Percentiles rank a stretch among this genome's conserved stretches.
Conservation (phyloP, 345 rosid genomes). For the Cardamine chenopodiifolia region DNA sequence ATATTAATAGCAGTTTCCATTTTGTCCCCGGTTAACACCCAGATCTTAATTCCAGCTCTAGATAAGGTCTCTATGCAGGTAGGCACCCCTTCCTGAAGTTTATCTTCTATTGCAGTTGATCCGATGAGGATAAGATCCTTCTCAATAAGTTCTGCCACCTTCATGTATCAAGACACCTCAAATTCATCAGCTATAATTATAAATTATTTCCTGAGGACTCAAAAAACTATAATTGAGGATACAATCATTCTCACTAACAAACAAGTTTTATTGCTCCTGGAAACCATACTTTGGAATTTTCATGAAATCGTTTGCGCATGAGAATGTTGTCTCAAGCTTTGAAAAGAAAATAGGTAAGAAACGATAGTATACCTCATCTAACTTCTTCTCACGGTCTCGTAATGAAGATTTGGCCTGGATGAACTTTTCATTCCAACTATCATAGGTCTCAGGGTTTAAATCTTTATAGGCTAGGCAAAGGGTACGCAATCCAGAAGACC, state of each 20-base stretch:
- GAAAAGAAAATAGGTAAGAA: constrained; percentile 16
- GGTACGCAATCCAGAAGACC: constrained; percentile 96
- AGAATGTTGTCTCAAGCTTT: constrained; percentile 16
- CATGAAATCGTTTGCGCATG: not conserved
- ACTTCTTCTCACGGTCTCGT: constrained; percentile 93
- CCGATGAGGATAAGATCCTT: constrained; percentile 92
- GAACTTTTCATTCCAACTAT: constrained; percentile 96
- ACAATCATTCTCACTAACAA: constrained; percentile 1
- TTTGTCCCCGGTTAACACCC: constrained; percentile 99
- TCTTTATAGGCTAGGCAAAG: constrained; percentile 94
- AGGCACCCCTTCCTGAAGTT: constrained; percentile 99
- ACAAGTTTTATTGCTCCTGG: not conserved
- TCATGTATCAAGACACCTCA: constrained; percentile 38
- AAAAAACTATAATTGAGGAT: constrained; percentile 23
- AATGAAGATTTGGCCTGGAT: constrained; percentile 96
- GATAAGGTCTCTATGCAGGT: constrained; percentile 93
- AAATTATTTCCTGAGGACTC: constrained; percentile 6
- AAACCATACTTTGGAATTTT: constrained; percentile 10
- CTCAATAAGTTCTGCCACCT: constrained; percentile 95
- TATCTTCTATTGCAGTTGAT: constrained; percentile 97
- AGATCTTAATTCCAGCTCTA: constrained; percentile 98
- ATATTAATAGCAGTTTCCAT: constrained; percentile 99
- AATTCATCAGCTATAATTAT: constrained; percentile 22
- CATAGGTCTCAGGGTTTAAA: constrained; percentile 73
- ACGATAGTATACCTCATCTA: constrained; percentile 76